Evolutionary conservation across 2,329 filamentous ascomycete genomes (phyloP), one percentile per base, ranked within the genome.

Genomic region (Hymenoscyphus repandus): DNA sequence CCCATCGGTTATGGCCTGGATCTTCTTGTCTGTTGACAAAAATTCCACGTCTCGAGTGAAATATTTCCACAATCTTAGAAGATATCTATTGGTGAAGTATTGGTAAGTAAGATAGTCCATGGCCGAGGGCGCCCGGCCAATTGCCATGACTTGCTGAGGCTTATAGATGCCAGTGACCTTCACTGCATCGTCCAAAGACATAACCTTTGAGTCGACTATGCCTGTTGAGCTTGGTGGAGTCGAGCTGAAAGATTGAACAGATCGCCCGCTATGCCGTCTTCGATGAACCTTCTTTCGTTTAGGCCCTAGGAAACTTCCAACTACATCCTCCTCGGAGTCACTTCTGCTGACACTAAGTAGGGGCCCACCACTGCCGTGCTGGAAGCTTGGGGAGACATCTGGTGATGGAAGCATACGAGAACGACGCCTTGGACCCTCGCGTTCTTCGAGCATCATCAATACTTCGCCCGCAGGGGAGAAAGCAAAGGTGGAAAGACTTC

Each of bases 281-380:
- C 69, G 71, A 52, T 73, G 68, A 38, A 68, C 62, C 13, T 56
- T 61, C 34, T 66, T 70, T 44, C 67, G 70, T 50, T 68, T 72
- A 6, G 77, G 69, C 0, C 76, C 76, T 2, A 85, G 66, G 60
- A 85, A 85, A 53, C 73, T 82, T 2, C 77, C 78, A 5, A 83
- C 70, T 0, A 79, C 78, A 46, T 85, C 82, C 56, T 85, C 82
- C 59, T 85, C 82, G 0, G 82, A 85, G 57, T 85, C 81, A 57
- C 80, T 85, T 41, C 75, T 74, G 58, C 78, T 83, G 47, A 78
- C 72, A 58, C 76, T 79, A 18, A 82, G 67, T 59, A 75, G 71
- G 5, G 74, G 74, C 0, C 72, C 70, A 13, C 69, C 72, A 1
- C 76, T 73, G 46, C 72, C 79, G 0, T 78, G 57, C 20, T 58